A percentile compares a stretch with the other conserved stretches of the same genome.
phyloP scores from a whole-genome alignment of 1,284 basidiomycete genomes.

The Cutaneotrichosporon spelunceum region DNA sequence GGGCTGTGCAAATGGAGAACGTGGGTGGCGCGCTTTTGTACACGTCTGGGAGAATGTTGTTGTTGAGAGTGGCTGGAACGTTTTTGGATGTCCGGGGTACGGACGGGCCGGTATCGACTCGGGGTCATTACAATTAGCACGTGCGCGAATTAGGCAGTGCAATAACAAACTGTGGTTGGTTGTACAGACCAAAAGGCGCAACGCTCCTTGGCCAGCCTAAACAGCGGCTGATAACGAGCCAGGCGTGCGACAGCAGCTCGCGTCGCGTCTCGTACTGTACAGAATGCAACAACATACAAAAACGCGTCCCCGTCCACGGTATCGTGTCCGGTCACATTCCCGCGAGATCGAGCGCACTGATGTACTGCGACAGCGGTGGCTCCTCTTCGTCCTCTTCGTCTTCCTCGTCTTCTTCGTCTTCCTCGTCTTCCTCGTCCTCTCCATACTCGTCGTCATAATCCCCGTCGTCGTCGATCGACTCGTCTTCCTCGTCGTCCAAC shows the following conservation, averaged over 20 bases:
- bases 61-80: background rate
- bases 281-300: conserved; percentile 5
- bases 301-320: background rate
- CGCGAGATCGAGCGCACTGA: conserved; percentile 46
- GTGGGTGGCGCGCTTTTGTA: background rate
- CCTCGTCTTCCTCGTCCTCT: conserved; percentile 37
- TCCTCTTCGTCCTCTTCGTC: conserved; percentile 40
- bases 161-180: background rate
- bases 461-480: conserved; percentile 5
- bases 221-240: background rate
- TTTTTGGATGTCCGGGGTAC: background rate
- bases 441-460: conserved; percentile 32
- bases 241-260: background rate
- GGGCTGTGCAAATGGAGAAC: background rate
- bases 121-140: conserved; percentile 2
- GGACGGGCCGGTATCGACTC: background rate
- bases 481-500: conserved; percentile 9
- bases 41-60: background rate
- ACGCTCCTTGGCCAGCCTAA: background rate
- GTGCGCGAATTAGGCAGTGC: background rate
- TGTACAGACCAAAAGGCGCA: background rate
- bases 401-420: conserved; percentile 43
- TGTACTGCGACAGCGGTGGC: conserved; percentile 42
- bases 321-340: conserved; percentile 5
- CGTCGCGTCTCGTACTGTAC: background rate